Base-by-base conservation (phyloP, 2,329 filamentous ascomycete genomes). In the Aspergillus tubingensis region DNA sequence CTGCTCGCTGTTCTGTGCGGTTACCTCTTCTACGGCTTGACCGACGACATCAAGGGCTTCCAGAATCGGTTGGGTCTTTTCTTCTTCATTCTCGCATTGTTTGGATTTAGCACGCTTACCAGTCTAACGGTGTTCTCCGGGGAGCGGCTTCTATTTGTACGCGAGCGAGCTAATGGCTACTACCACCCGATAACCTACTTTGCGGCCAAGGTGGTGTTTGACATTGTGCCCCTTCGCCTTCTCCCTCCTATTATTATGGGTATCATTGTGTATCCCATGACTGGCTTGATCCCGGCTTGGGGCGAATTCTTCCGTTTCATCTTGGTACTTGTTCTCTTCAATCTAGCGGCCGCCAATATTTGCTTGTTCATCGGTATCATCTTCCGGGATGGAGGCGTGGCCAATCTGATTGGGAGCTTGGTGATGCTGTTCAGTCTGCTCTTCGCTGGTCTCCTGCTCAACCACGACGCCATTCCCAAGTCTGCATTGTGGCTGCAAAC, bases 371-470 rank as follows among this genome's bases (percentile, higher is more conserved):
- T 99, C 68, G 95, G 95, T 65, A 96, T 99, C 62, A 85, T 97
- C 7, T 96, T 96, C 83, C 91, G 91, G 70, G 95, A 99, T 70
- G 86, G 86, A 32, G 90, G 92, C 39, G 92, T 99, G 2, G 95
- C 95, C 54, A 98, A 96, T 76, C 77, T 99, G 64, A 91, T 99
- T 61, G 95, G 94, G 57, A 96, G 93, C 68, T 79, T 99, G 69
- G 92, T 98, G 54, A 99, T 99, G 95, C 83, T 99, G 8, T 99
- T 99, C 82, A 96, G 91, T 73, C 80, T 99, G 62, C 84, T 99
- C 8, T 98, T 99, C 76, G 94, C 93, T 0, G 95, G 95, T 59
- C 87, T 99, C 61, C 83, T 99, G 59, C 86, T 99, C 62, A 99
- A 99, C 76, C 92, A 96, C 74, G 88, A 97, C 74, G 92, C 91